Base-by-base conservation (phyloP, 352 stramenopile species). In the Phytophthora pseudosyringae region DNA sequence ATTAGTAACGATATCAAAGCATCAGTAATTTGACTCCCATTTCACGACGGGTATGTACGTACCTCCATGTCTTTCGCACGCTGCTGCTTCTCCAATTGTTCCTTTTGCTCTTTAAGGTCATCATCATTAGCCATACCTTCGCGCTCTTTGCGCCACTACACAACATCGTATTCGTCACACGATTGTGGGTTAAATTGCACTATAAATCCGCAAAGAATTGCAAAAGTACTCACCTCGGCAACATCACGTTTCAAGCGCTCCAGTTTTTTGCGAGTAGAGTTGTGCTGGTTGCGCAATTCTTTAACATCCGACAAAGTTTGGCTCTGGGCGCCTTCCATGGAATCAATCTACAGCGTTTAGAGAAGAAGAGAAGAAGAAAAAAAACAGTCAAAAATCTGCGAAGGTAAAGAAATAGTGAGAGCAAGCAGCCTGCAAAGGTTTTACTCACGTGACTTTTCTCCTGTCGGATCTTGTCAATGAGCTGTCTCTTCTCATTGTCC, bases 21-120 rank as follows among this genome's bases (percentile, higher is more conserved):
- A 41, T 52, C 33, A 55, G 16, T 5, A 47, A 25, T 7, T 18
- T 36, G 32, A 38, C 29, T 10, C 43, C 8, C 49, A 36, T 11
- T 32, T n/a, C 4, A n/a, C 1, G 9, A 31, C 21, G 21, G 21
- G 21, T 12, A 47, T 26, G 21, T 33, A 16, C 32, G 3, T 55
- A 92, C 83, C 77, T 94, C 82, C 56, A 91, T 73, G 50, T 90
- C 81, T 61, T 88, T 89, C 1, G 75, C 66, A 9, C 86, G 82
- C 49, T 94, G 83, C 15, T 89, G 69, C 28, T 57, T 83, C 40
- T 94, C 86, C 3, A 93, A 41, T 25, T 82, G 66, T 10, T 81
- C 65, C 50, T 94, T 94, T 61, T 82, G 71, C 15, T 66, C 25
- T 61, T 89, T 91, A 12, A 93, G 38, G 1, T 78, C 49, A 12